These are phyloP conservation scores for Rhodamnia rubescens DNA, from an alignment of 345 rosid species.

Conservation along the genomic window DNA sequence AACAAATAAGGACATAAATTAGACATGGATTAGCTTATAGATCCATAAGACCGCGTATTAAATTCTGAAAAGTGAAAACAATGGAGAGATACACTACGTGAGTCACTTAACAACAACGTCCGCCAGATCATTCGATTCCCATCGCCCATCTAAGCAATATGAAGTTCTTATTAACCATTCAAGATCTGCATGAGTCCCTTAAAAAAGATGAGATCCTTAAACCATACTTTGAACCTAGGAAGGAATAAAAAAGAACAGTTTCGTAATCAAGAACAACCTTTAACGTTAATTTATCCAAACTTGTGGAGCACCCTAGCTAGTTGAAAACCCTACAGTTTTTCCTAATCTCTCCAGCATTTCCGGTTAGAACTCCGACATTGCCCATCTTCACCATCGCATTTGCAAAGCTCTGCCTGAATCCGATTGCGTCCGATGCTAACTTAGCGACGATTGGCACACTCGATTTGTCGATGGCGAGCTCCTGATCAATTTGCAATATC, in stretches of 20 bases:
- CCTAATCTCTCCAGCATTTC: slow-evolving; percentile 46
- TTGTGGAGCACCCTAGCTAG: not conserved
- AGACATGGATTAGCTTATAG: too few relatives aligned
- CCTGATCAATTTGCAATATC: slow-evolving; percentile 48
- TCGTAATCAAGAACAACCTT: not conserved
- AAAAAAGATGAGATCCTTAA: not conserved
- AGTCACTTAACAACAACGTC: not conserved
- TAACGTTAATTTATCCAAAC: too few relatives aligned
- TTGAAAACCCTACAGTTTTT: slow-evolving; percentile 48
- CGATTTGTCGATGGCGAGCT: slow-evolving; percentile 20
- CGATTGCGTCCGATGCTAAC: slow-evolving; percentile 1
- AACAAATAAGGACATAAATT: too few relatives aligned
- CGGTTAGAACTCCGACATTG: slow-evolving; percentile 31
- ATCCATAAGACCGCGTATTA: too few relatives aligned
- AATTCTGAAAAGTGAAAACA: too few relatives aligned
- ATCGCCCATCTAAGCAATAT: not conserved
- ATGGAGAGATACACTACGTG: too few relatives aligned
- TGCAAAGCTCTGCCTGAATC: slow-evolving; percentile 33
- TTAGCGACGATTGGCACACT: slow-evolving; percentile 5
- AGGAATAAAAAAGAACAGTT: not conserved
- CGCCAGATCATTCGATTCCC: not conserved
- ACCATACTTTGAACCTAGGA: not conserved
- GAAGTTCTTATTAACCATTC: not conserved
- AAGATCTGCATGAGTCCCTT: not conserved
- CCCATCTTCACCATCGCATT: slow-evolving; percentile 57